Evolutionary conservation across 2,329 filamentous ascomycete species (phyloP), one percentile per base, ranked within the genome.

Genomic region (Pestalotiopsis sp.): DNA sequence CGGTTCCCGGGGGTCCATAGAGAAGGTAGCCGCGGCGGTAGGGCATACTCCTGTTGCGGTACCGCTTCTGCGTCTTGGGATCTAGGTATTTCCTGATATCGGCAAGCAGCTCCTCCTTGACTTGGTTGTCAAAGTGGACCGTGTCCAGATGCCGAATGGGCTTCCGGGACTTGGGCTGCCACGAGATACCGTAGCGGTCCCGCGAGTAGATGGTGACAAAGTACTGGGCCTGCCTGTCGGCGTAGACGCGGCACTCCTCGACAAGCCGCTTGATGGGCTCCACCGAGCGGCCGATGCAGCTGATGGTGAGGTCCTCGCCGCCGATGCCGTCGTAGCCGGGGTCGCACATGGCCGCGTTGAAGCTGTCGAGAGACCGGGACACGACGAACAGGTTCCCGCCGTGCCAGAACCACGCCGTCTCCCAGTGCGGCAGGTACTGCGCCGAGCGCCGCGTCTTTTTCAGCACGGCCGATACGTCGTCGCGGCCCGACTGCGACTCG

Each of bases 21-120:
- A 79, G 76, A 14, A 79, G 69, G 64, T 79, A 79, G 2, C 76
- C 77, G 68, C 90, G 82, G 1, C 90, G 83, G 72, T 91, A 91
- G 0, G 90, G 90, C 65, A 92, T 90, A 3, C 89, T 90, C 6
- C 91, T 85, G 39, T 86, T 87, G 12, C 89, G 86, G 69, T 93
- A 93, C 80, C 90, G 90, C 52, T 84, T 81, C 67, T 75, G 75
- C 4, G 76, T 78, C 59, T 78, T 80, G 1, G 82, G 82, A 25
- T 85, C 82, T 2, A 88, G 77, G 68, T 88, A 88, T 59, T 87
- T 86, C 9, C 81, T 80, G 45, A 87, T 83, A 68, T 88, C 86
- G 20, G 76, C 74, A 0, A 88, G 76, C 3, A 88, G 82, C 3
- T 81, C 77, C 27, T 81, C 78, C 73, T 88, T 88, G 1, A 80